phyloP scores from a whole-genome alignment of 148 eudicot species.

The Cornus controversa region DNA sequence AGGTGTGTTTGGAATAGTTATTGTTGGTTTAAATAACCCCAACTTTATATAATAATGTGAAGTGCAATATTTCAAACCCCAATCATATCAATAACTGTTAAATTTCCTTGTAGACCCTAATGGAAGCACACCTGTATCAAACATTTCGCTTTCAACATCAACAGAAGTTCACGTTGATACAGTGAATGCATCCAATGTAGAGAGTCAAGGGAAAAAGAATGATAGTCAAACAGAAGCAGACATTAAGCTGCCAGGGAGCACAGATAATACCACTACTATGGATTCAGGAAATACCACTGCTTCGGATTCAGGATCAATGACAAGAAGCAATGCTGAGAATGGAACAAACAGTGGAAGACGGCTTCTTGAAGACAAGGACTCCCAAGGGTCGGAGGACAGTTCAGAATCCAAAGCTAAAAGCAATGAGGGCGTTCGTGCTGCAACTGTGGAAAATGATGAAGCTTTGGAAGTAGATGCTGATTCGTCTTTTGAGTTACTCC shows the following conservation, averaged over 20 bases:
- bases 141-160: slow-evolving; percentile 26
- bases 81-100: not conserved
- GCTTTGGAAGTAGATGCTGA: slow-evolving; percentile 88
- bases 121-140: slow-evolving; percentile 29
- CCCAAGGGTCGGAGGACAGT: slow-evolving; percentile 28
- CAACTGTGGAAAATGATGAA: slow-evolving; percentile 83
- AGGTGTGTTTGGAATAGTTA: not conserved
- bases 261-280: slow-evolving; percentile 21
- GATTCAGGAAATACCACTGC: slow-evolving; percentile 32
- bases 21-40: not conserved
- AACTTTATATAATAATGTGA: not conserved
- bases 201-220: slow-evolving; percentile 26
- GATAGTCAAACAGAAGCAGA: slow-evolving; percentile 28
- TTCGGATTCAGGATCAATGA: slow-evolving; percentile 39
- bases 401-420: slow-evolving; percentile 21
- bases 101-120: slow-evolving; percentile 20
- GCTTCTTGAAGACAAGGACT: slow-evolving; percentile 60
- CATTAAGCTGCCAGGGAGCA: slow-evolving; percentile 30
- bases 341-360: slow-evolving; percentile 54
- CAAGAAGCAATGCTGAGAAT: slow-evolving; percentile 30
- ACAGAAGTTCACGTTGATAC: slow-evolving; percentile 28
- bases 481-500: slow-evolving; percentile 87
- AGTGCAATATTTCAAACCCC: not conserved
- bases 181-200: slow-evolving; percentile 40
- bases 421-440: slow-evolving; percentile 45